Evolutionary conservation across 1,284 basidiomycete genomes (phyloP).

Genomic region (Malassezia dermatis): DNA sequence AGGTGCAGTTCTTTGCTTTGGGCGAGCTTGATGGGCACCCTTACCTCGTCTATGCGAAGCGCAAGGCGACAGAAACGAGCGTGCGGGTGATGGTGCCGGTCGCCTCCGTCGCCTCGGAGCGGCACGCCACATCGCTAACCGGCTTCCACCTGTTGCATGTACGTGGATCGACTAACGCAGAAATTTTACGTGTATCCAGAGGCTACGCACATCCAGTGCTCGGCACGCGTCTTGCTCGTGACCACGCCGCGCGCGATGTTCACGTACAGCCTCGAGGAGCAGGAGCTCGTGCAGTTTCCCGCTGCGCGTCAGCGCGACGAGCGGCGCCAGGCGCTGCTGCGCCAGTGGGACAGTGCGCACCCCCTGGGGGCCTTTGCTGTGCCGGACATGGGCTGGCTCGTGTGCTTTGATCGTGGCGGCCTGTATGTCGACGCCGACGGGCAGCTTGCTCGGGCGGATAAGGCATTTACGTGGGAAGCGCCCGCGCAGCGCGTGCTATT

Average conservation of each 20-base stretch:
- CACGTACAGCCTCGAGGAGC: constrained; percentile 75
- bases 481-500: constrained; percentile 59
- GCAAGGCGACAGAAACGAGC: constrained; percentile 76
- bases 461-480: constrained; percentile 88
- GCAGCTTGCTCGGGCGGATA: constrained; percentile 53
- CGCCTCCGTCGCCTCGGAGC: constrained; percentile 55
- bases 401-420: constrained; percentile 86
- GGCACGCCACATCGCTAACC: neutral
- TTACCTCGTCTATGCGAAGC: constrained; percentile 88
- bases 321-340: constrained; percentile 57
- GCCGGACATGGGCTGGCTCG: constrained; percentile 70
- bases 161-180: neutral
- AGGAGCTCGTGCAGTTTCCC: constrained; percentile 64
- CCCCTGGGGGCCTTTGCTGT: constrained; percentile 82
- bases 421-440: constrained; percentile 54
- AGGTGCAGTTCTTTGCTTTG: constrained; percentile 87
- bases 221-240: constrained; percentile 80
- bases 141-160: constrained; percentile 5
- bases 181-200: constrained; percentile 52
- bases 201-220: constrained; percentile 75
- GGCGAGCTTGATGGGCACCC: constrained; percentile 74
- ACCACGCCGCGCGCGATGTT: constrained; percentile 79
- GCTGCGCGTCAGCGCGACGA: constrained; percentile 59
- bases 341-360: constrained; percentile 64
- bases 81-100: constrained; percentile 90